Base-by-base conservation (phyloP, 495 filamentous ascomycete genomes). In the Copromyces sp. region DNA sequence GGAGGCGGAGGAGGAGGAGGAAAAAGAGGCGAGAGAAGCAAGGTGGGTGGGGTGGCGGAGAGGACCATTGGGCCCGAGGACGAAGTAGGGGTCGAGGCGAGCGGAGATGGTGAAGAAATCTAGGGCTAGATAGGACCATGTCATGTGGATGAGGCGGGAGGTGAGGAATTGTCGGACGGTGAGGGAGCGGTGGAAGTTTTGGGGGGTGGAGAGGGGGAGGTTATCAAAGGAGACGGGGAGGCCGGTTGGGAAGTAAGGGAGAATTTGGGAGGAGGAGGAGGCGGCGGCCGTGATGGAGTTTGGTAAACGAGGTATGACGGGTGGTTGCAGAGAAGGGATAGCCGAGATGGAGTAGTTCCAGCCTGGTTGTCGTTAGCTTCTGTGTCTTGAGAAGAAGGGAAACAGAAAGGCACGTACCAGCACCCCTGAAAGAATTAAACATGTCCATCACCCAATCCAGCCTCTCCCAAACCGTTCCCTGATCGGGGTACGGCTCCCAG, bases 61-160 rank as follows among this genome's bases (percentile, higher is more conserved):
- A 9, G 29, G 53, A 37, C 53, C 53, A 41, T 79, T 78, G n/a
- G 83, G 83, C 9, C 84, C 79, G 80, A 82, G 65, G 78, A 81
- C 81, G 81, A 94, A 97, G 84, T 95, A 97, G 0, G 90, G 88
- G 76, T 97, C 94, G 20, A 84, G 83, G 73, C 90, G 90, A 77
- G 91, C 89, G 65, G 89, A 65, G 9, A 87, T 81, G 78, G 92
- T 92, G 65, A 91, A 78, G 42, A 87, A 39, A 77, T 97, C 94
- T 24, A 94, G 81, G 42, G 84, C 38, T 39, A 95, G 76, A 77
- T 91, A 94, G 77, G 82, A 78, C 11, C 84, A 77, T 29, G 88
- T 42, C 32, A 90, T 86, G 3, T 72, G 79, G 4, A 78, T 75
- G 2, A 89, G 74, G 16, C 87, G 85, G 29, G 78, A 71, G 39